Evolutionary conservation across 768 basidiomycete genomes (phyloP).

Genomic region (Fomitopsis pulvina): DNA sequence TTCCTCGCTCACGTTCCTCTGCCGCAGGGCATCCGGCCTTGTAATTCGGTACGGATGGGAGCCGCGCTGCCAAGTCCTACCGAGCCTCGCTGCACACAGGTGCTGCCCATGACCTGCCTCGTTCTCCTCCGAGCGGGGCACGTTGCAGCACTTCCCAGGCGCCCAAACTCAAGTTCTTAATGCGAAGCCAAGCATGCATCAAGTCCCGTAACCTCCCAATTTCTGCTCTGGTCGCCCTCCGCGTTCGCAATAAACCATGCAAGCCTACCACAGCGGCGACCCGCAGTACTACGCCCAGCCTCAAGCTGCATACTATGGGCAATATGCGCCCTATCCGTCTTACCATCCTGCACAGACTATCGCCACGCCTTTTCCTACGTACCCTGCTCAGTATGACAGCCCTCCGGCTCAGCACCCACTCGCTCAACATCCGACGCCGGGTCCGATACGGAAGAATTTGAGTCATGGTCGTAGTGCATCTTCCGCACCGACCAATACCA

Average conservation of each 20-base stretch:
- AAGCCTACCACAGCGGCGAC: slow-evolving; percentile 12
- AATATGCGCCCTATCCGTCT: slow-evolving; percentile 13
- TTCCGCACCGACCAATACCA: not conserved
- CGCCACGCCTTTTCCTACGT: slow-evolving; percentile 11
- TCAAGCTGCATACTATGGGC: slow-evolving; percentile 1
- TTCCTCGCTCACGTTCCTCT: slow-evolving; percentile 5
- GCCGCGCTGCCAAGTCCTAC: not conserved
- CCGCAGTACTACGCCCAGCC: slow-evolving; percentile 15
- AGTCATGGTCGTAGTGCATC: not conserved
- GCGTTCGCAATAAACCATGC: slow-evolving; percentile 14
- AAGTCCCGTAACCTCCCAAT: not conserved
- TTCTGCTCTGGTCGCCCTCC: not conserved
- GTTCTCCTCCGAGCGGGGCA: slow-evolving; percentile 3
- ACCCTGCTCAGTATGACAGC: slow-evolving; percentile 15
- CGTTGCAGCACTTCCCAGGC: slow-evolving; percentile 26
- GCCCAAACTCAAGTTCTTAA: slow-evolving; percentile 11
- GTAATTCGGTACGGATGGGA: not conserved
- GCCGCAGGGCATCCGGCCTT: not conserved
- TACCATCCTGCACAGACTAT: slow-evolving; percentile 13
- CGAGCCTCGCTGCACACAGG: not conserved
- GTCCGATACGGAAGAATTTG: slow-evolving; percentile 3
- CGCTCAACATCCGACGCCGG: slow-evolving; percentile 8
- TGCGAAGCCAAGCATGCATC: slow-evolving; percentile 2
- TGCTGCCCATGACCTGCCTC: slow-evolving; percentile 1
- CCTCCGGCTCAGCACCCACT: no score